Evolutionary conservation across 2,329 filamentous ascomycete genomes (phyloP), one percentile per base, ranked within the genome.

Genomic region (Pseudogymnoascus sp.): DNA sequence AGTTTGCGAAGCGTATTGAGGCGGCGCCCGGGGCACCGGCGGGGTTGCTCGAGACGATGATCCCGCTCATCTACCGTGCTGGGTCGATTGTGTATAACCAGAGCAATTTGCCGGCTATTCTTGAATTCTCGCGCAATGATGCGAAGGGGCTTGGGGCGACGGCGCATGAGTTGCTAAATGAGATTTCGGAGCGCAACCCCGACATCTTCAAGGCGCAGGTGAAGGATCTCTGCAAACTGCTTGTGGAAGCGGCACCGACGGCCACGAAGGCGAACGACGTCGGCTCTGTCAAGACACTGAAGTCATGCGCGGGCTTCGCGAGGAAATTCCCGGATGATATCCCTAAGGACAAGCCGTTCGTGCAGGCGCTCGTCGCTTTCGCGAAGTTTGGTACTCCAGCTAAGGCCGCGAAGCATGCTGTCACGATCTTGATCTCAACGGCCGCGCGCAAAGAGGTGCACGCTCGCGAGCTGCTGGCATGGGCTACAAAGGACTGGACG

Each of bases 131-230:
- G 10, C 88, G 91, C 70, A 93, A 86, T 8, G 89, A 97, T 71
- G 88, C 93, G 71, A 86, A 89, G 59, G 88, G 87, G 0, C 80
- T 97, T 59, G 90, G 89, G 5, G 79, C 83, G 19, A 86, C 90
- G 13, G 93, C 95, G 1, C 92, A 97, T 71, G 90, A 96, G 71
- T 82, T 97, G 62, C 82, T 97, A 59, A 93, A 91, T 70, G 90
- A 97, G 72, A 96, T 97, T 31, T 97, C 95, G 0, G 87, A 90
- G 62, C 85, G 86, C 53, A 95, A 95, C 67, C 93, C 95, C 0
- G 89, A 93, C 64, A 86, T 97, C 7, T 92, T 99, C 78, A 93
- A 95, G 72, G 90, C 91, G 1, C 93, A 97, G 68, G 89, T 97
- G 5, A 90, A 91, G 65, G 92, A 96, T 66, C 84, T 99, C 56